phyloP scores from a whole-genome alignment of 208 protist genomes.

The Trypanosoma platydactyli region DNA sequence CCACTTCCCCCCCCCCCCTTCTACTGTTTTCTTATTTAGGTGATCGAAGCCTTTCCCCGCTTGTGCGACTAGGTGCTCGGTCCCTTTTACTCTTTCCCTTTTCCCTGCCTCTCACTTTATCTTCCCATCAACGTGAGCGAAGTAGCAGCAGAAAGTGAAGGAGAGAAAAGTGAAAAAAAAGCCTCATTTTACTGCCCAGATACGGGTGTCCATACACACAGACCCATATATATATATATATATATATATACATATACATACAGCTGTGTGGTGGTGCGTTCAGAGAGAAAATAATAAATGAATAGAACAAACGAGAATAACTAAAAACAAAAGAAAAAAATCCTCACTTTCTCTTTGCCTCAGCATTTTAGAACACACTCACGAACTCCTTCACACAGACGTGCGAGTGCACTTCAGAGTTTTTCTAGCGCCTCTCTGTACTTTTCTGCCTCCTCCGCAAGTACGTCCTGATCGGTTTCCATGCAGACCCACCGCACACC shows the following conservation, averaged over 20 bases:
- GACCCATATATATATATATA: too few species aligned
- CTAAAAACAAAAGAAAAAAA: background rate
- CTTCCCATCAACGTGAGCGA: too few species aligned
- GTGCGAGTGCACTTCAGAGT: conserved; percentile 12
- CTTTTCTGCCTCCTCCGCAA: conserved; percentile 64
- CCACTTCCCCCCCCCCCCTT: background rate
- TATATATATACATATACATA: too few species aligned
- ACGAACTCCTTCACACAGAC: background rate
- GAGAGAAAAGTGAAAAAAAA: conserved; percentile 7
- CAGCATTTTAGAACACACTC: background rate
- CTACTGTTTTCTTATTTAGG: background rate
- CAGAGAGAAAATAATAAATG: too few species aligned
- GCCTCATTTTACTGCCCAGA: too few species aligned
- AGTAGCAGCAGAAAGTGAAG: too few species aligned
- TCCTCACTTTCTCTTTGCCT: background rate
- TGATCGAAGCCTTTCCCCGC: too few species aligned
- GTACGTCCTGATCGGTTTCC: conserved; percentile 51
- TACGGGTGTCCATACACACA: background rate
- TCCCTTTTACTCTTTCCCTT: too few species aligned
- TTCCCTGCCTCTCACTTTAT: too few species aligned
- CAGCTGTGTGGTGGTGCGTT: too few species aligned
- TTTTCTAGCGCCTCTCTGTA: conserved; percentile 66
- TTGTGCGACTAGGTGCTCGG: too few species aligned
- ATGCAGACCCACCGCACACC: conserved; percentile 66
- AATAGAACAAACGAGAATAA: background rate